Base-by-base conservation (phyloP, 352 stramenopile species). In the Lagenidium giganteum region DNA sequence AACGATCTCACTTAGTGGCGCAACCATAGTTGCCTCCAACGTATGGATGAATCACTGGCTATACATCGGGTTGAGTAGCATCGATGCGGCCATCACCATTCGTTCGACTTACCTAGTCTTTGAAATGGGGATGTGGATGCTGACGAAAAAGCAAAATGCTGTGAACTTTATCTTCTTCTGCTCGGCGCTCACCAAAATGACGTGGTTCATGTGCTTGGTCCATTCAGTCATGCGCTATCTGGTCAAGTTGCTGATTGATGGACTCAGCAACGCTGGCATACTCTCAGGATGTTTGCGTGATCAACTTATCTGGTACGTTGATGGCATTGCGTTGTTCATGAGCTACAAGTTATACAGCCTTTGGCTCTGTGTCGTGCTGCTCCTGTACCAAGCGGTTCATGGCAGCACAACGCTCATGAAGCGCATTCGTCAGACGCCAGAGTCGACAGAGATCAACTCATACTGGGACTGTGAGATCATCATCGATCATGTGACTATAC, bases 401-500 rank as follows among this genome's bases (percentile, higher is more conserved):
- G 47, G 54, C 31, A 28, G 25, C 7, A 58, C 51, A 25, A 59
- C 58, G 29, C 21, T 63, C 32, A 59, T 73, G 63, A 14, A 14
- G 17, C 42, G 37, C 3, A 8, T 66, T 13, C 17, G 41, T 5
- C 28, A 39, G 20, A 22, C 44, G 1, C 31, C 33, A n/a, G n/a
- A n/a, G n/a, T n/a, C n/a, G n/a, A 51, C 58, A 1, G 30, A 63
- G 18, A 59, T 76, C 23, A 47, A 49, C 4, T 25, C 51, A 28
- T 59, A 69, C 29, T 72, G 62, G 54, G 20, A 27, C 13, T 69
- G 45, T 43, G 62, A 69, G 41, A 51, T 66, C 38, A 37, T 56
- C 8, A 57, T 49, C 26, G 53, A 61, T 21, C 50, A 70, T 30
- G 47, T 70, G 14, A 53, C 70, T n/a, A 53, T 68, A n/a, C 17